Base-by-base conservation (phyloP, 768 basidiomycete species). In the Inosperma sp. region DNA sequence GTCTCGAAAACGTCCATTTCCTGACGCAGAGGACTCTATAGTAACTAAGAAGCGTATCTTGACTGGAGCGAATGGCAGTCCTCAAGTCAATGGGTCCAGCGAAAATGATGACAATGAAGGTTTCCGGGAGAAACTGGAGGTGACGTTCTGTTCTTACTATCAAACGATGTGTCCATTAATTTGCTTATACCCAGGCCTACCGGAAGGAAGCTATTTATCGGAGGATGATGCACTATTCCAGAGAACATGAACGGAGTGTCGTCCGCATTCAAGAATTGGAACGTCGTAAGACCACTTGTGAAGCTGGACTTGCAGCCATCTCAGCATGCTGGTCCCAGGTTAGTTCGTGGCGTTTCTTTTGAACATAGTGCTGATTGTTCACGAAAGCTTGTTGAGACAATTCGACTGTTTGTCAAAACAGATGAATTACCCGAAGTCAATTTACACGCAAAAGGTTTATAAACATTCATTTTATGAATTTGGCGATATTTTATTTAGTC, bases 121-220 rank as follows among this genome's bases (percentile, higher is more conserved):
- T 39, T 77, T 77, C 55, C 67, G 68, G 56, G 77, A 79, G 67
- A 78, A 78, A 63, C 73, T 88, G 58, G 86, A 88, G 82, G 86
- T 84, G 71, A 65, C 26, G 43, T 52, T 42, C 35, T 57, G 45
- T 48, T 59, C 49, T 56, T 42, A 30, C 7, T 45, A 30, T 53
- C 49, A 49, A 30, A 39, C 33, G 8, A 48, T n/a, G 19, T 44
- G 9, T 17, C 40, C 23, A 54, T 56, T 58, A 41, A 44, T 53
- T 54, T 49, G 46, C 48, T 59, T 27, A 49, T 37, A 52, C 56
- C 21, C 56, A 92, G 89, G 72, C 78, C n/a, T 92, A 89, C 65
- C 81, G 86, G 54, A 92, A 93, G 66, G 88, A 89, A 59, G 90
- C 90, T 35, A 83, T 93, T 43, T 92, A 82, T 66, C 78, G 90